Conservation (phyloP, 306 rosid genomes). For the Dalbergia cultrata region DNA sequence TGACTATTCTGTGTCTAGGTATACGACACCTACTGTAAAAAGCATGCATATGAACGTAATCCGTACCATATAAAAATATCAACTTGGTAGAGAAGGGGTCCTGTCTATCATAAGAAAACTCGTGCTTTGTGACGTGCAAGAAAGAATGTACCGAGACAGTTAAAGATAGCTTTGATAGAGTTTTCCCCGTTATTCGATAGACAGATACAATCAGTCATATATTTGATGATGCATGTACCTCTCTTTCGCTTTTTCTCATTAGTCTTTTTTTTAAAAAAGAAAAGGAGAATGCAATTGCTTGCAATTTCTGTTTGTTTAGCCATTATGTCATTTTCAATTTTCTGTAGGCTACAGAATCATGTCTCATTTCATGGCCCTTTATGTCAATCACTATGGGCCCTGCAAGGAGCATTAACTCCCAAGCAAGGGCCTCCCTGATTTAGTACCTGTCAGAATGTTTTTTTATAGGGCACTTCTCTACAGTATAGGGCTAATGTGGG, state of each 20-base stretch:
- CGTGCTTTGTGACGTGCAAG: neutral
- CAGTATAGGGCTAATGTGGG: neutral
- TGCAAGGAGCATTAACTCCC: slow-evolving; percentile 10
- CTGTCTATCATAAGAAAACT: neutral
- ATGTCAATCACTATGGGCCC: slow-evolving; percentile 10
- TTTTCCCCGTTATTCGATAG: neutral
- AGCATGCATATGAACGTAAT: too few relatives aligned
- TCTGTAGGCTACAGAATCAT: neutral
- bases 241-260: neutral
- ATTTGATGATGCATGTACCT: neutral
- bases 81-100: neutral
- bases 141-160: neutral
- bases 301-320: neutral
- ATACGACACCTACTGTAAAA: too few relatives aligned
- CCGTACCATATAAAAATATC: too few relatives aligned
- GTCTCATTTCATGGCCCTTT: slow-evolving; percentile 7
- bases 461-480: neutral
- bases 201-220: neutral
- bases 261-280: neutral
- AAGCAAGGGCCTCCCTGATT: slow-evolving; percentile 41
- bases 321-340: slow-evolving; percentile 9
- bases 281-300: slow-evolving; percentile 10
- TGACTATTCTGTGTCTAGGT: too few relatives aligned
- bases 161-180: slow-evolving; percentile 2
- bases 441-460: slow-evolving; percentile 29